phyloP scores from a whole-genome alignment of 2,329 filamentous ascomycete genomes.

The Xylaria sp. region DNA sequence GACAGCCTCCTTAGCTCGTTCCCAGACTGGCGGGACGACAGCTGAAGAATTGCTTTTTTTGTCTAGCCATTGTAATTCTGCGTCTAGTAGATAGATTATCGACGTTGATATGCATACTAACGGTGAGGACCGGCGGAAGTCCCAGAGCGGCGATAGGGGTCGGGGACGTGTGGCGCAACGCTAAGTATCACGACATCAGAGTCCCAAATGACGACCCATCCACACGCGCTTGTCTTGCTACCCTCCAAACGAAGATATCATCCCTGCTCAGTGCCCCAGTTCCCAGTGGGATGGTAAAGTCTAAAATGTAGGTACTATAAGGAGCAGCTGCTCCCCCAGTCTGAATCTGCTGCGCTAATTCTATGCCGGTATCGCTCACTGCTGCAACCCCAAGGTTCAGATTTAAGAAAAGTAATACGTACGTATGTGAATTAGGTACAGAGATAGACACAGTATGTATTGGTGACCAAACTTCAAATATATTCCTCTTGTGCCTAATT shows the following conservation, averaged over 20 bases:
- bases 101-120: conserved; percentile 12
- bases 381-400: background rate
- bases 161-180: conserved; percentile 17
- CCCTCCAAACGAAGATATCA: background rate
- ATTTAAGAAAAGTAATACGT: background rate
- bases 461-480: background rate
- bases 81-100: background rate
- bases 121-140: background rate
- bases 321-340: background rate
- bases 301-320: conserved; percentile 9
- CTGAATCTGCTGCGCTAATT: background rate
- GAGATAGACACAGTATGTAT: background rate
- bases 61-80: background rate
- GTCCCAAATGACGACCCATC: conserved; percentile 30
- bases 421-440: background rate
- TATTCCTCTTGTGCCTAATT: background rate
- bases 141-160: conserved; percentile 7
- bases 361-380: background rate
- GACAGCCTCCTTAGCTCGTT: conserved; percentile 10
- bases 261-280: background rate
- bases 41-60: conserved; percentile 25
- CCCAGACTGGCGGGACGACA: conserved; percentile 20
- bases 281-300: conserved; percentile 19
- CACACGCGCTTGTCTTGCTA: background rate
- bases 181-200: conserved; percentile 37